Evolutionary conservation across 1,139 yeast genomes (phyloP), one percentile per base, ranked within the genome.

Genomic region (Yamadazyma blattariae): DNA sequence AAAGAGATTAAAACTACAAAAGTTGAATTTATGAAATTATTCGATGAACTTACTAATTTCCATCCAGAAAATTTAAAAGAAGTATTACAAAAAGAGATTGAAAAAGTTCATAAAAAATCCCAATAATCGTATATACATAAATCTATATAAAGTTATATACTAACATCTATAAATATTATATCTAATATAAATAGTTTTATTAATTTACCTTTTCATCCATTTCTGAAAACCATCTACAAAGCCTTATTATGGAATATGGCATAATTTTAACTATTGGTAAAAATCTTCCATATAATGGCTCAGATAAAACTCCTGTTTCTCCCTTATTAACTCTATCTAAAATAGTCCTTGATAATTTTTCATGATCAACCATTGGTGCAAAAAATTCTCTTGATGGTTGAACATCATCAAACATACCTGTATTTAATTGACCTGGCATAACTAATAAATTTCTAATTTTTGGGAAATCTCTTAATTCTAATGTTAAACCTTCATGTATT

Each of bases 371-470:
- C 2, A 82, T 47, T 0, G 95, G 94, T 0, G 92, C 90, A 38
- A 82, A 57, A 45, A 80, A 80, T 35, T 61, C 59, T 33, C 67
- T 64, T n/a, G 81, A 74, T 2, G 84, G 81, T 2, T 56, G 54
- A 7, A 82, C 78, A 44, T 83, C 86, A 6, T 54, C 51, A 50
- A 84, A 84, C 85, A 84, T 75, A 2, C 52, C 52, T 0, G 87
- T 74, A 38, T 76, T 68, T 30, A 84, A 52, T 51, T 84, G 94
- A 0, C 94, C 94, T 0, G 90, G 82, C 1, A 74, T 50, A 1
- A 81, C 79, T 11, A 82, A 55, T 13, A 81, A 59, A 11, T 74
- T 55, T 13, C 77, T 51, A 4, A 75, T 57, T 23, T 60, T 41
- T 1, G 51, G 48, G 9, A 45, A 44, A 1, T 46, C 42, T 0